A percentile compares a stretch with the other conserved stretches of the same genome.
Evolutionary conservation across 768 basidiomycete species (phyloP).

Genomic region (Serendipita sp.): DNA sequence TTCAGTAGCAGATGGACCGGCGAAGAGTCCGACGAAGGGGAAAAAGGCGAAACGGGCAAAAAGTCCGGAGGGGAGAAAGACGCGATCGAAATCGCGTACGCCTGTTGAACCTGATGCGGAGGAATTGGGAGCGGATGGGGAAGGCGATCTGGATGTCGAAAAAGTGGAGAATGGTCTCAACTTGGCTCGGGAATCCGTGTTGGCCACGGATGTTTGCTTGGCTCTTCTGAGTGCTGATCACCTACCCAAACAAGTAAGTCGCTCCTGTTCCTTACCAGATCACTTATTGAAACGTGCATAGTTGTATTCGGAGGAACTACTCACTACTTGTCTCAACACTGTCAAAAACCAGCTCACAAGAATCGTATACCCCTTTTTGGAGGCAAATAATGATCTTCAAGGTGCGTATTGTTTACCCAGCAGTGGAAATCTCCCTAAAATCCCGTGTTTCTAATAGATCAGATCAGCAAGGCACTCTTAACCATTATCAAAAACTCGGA

Average conservation of each 20-base stretch:
- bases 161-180: constrained; percentile 38
- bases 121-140: constrained; percentile 18
- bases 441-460: constrained; percentile 23
- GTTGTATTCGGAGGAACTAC: constrained; percentile 90
- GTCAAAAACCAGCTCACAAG: constrained; percentile 69
- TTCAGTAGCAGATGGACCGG: constrained; percentile 8
- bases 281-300: constrained; percentile 17
- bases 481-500: constrained; percentile 14
- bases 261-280: not conserved
- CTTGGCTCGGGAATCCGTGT: constrained; percentile 50
- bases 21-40: constrained; percentile 22
- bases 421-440: constrained; percentile 13
- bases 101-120: constrained; percentile 20
- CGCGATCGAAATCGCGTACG: constrained; percentile 30
- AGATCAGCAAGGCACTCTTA: not conserved
- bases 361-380: constrained; percentile 75
- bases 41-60: constrained; percentile 17
- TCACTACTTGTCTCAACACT: constrained; percentile 56
- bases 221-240: constrained; percentile 62
- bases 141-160: constrained; percentile 36
- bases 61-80: constrained; percentile 19
- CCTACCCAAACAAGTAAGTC: constrained; percentile 67
- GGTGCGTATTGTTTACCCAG: constrained; percentile 9
- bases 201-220: constrained; percentile 74
- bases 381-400: constrained; percentile 27